These are phyloP conservation scores for Trichoderma sp. DNA, from an alignment of 2,329 filamentous ascomycete species.

Conservation along the genomic window DNA sequence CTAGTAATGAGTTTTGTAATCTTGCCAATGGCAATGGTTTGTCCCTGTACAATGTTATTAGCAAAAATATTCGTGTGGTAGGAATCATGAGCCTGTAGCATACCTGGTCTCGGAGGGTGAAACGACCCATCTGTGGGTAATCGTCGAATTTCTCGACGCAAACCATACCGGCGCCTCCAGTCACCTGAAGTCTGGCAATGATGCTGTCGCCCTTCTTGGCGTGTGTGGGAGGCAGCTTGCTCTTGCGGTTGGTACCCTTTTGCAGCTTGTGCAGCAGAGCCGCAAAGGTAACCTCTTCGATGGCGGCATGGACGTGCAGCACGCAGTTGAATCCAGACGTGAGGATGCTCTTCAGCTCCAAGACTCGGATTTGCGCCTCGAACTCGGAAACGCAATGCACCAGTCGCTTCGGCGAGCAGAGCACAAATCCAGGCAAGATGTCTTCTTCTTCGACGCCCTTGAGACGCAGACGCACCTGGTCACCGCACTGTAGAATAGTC, in stretches of 20 bases:
- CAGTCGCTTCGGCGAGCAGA: slow-evolving; percentile 89
- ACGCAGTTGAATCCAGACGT: slow-evolving; percentile 97
- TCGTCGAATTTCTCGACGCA: slow-evolving; percentile 95
- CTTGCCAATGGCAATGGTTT: slow-evolving; percentile 99
- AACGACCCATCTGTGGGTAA: slow-evolving; percentile 89
- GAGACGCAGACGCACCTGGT: slow-evolving; percentile 88
- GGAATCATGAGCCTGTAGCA: not conserved
- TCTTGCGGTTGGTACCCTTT: slow-evolving; percentile 90
- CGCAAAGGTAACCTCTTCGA: slow-evolving; percentile 93
- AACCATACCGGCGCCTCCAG: slow-evolving; percentile 77
- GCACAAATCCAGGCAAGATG: slow-evolving; percentile 88
- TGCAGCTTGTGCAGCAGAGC: slow-evolving; percentile 89
- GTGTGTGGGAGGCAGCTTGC: slow-evolving; percentile 88
- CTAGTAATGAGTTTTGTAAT: slow-evolving; percentile 76
- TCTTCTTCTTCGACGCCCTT: slow-evolving; percentile 98
- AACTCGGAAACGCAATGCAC: slow-evolving; percentile 88
- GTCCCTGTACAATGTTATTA: slow-evolving; percentile 58
- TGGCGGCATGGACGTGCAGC: slow-evolving; percentile 92
- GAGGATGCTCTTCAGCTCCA: slow-evolving; percentile 92
- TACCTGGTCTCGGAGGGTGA: slow-evolving; percentile 86
- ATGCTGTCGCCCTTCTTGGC: slow-evolving; percentile 79
- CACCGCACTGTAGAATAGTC: slow-evolving; percentile 76
- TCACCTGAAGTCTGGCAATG: slow-evolving; percentile 87
- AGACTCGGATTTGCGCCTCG: slow-evolving; percentile 92
- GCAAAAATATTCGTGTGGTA: not conserved